Evolutionary conservation across 768 basidiomycete genomes (phyloP).

Genomic region (Aureoboletus auriporus): DNA sequence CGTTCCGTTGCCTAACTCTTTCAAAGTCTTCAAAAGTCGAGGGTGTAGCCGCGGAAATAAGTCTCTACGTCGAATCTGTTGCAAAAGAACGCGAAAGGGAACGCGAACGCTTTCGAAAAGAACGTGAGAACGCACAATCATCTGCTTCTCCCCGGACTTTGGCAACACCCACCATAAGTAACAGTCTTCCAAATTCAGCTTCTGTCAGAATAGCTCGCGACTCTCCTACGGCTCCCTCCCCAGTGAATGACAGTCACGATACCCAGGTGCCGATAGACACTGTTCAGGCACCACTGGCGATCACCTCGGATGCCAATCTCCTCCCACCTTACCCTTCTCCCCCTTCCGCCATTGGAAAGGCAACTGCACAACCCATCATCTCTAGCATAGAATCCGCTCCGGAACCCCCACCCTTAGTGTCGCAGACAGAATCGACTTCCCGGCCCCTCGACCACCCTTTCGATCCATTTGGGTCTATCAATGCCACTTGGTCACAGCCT

Average conservation of each 20-base stretch:
- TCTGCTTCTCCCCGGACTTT: conserved; percentile 25
- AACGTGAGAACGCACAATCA: conserved; percentile 47
- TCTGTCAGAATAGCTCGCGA: conserved; percentile 5
- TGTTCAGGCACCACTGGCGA: conserved; percentile 8
- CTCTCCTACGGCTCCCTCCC: conserved; percentile 16
- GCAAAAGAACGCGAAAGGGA: conserved; percentile 76
- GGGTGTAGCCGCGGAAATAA: conserved; percentile 56
- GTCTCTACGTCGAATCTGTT: conserved; percentile 69
- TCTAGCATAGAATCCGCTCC: conserved; percentile 20
- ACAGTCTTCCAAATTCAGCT: conserved; percentile 8
- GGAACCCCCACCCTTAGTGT: conserved; percentile 4
- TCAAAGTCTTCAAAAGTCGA: conserved; percentile 48
- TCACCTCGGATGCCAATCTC: conserved; percentile 19
- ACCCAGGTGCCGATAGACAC: conserved; percentile 16
- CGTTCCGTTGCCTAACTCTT: conserved; percentile 50
- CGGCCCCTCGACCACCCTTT: conserved; percentile 30
- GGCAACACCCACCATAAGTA: conserved; percentile 20
- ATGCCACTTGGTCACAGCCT: conserved; percentile 38
- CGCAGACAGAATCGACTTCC: conserved; percentile 17
- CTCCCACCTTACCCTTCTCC: conserved; percentile 53
- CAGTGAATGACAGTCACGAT: conserved; percentile 13
- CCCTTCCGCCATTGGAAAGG: conserved; percentile 41
- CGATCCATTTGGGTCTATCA: conserved; percentile 42
- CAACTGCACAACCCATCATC: conserved; percentile 3
- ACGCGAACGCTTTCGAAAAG: conserved; percentile 65